Percentiles rank a stretch among this genome's conserved stretches.
Evolutionary conservation across 805 yeast genomes (phyloP).

Genomic region (Groenewaldozyma salmanticensis): DNA sequence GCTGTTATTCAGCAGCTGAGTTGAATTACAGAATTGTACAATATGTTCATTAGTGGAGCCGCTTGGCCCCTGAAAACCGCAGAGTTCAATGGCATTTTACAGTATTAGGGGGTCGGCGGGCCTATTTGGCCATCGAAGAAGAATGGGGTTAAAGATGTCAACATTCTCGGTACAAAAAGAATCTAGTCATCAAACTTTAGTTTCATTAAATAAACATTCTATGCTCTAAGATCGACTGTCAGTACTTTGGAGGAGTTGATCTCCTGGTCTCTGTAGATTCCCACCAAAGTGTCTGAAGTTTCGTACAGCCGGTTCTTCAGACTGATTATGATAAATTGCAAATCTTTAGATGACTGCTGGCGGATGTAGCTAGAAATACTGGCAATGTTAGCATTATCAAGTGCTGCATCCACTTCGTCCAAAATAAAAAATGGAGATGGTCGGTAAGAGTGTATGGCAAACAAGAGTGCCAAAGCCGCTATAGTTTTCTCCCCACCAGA

Average conservation of each 20-base stretch:
- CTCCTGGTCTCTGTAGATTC: slow-evolving; percentile 48
- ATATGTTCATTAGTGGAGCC: too few relatives aligned
- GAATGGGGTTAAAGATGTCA: background rate
- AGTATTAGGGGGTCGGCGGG: too few relatives aligned
- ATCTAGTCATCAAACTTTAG: background rate
- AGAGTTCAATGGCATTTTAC: too few relatives aligned
- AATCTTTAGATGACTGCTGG: slow-evolving; percentile 58
- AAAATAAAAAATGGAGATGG: slow-evolving; percentile 94
- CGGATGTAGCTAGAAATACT: slow-evolving; percentile 80
- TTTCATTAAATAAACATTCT: background rate
- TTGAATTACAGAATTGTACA: too few relatives aligned
- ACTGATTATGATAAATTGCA: slow-evolving; percentile 86
- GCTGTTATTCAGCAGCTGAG: too few relatives aligned
- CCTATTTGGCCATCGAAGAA: too few relatives aligned
- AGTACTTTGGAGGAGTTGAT: slow-evolving; percentile 17
- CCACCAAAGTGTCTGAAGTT: slow-evolving; percentile 82
- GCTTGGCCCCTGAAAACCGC: too few relatives aligned
- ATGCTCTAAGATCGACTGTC: slow-evolving; percentile 17
- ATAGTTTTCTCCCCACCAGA: slow-evolving; percentile 97
- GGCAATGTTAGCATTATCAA: slow-evolving; percentile 81
- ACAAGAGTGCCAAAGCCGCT: slow-evolving; percentile 87
- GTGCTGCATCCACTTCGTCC: slow-evolving; percentile 97
- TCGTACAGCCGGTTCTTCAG: slow-evolving; percentile 82
- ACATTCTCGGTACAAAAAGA: background rate
- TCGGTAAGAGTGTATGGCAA: slow-evolving; percentile 81